These are phyloP conservation scores for Macrolepiota fuliginosa DNA, from an alignment of 768 basidiomycete species.

Conservation along the genomic window DNA sequence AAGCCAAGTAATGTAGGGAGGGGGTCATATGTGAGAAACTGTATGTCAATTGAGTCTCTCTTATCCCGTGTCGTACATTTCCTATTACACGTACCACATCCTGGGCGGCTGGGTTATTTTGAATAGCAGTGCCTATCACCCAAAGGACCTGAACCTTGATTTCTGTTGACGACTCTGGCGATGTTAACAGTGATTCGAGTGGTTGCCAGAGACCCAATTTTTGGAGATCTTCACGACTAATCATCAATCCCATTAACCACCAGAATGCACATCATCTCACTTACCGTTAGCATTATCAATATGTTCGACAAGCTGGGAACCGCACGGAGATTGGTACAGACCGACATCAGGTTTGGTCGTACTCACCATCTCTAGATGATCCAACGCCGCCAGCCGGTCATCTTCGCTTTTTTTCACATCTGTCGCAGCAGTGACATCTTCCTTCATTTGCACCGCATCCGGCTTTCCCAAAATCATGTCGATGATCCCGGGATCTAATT, in stretches of 20 bases:
- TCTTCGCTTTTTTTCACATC: slow-evolving; percentile 55
- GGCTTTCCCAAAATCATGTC: slow-evolving; percentile 83
- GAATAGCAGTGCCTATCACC: slow-evolving; percentile 86
- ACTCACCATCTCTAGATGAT: slow-evolving; percentile 85
- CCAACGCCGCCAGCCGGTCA: slow-evolving; percentile 66
- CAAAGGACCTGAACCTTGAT: slow-evolving; percentile 73
- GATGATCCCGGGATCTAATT: slow-evolving; percentile 81
- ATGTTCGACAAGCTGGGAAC: slow-evolving; percentile 69
- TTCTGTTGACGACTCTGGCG: slow-evolving; percentile 50
- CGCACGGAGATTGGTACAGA: background rate
- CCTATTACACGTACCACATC: slow-evolving; percentile 48
- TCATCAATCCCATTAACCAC: background rate
- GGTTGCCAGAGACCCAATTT: slow-evolving; percentile 80
- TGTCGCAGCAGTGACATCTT: slow-evolving; percentile 62
- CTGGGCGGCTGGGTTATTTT: slow-evolving; percentile 88
- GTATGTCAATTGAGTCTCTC: slow-evolving; percentile 1
- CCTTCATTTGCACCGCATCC: slow-evolving; percentile 83
- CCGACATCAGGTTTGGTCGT: background rate
- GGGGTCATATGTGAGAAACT: slow-evolving; percentile 69
- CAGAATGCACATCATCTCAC: slow-evolving; percentile 22
- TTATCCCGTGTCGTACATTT: background rate
- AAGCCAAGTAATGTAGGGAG: slow-evolving; percentile 61
- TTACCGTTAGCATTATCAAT: slow-evolving; percentile 88
- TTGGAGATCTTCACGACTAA: slow-evolving; percentile 54
- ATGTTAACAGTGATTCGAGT: slow-evolving; percentile 59